Base-by-base conservation (phyloP, 208 protist species). In the Blastocrithidia nonstop region DNA sequence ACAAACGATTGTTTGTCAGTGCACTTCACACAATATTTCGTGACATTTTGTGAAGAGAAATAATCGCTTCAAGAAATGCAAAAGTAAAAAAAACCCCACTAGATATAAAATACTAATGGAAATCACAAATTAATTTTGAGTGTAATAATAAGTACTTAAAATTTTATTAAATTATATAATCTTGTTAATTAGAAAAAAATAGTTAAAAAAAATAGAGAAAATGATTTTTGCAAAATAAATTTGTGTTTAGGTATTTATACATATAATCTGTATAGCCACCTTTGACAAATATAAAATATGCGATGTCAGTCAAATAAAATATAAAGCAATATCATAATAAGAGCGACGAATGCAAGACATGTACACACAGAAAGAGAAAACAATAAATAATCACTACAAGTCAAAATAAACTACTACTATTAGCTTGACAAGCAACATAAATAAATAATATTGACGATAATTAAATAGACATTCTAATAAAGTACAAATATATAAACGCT, bases 121-220 rank as follows among this genome's bases (percentile, higher is more conserved):
- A n/a, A n/a, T n/a, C n/a, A n/a, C n/a, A n/a, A n/a, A n/a, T n/a
- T n/a, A n/a, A n/a, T n/a, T n/a, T n/a, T n/a, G n/a, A n/a, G n/a
- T n/a, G n/a, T n/a, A n/a, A n/a, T n/a, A n/a, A 52, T 41, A 39
- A 23, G 39, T 13, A 50, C 25, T 6, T 24, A 32, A 52, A 25
- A 4, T 6, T 27, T 45, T 22, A n/a, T 22, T 13, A 6, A 36
- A 8, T 4, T 19, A 26, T 33, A 16, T 13, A 22, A 19, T 13
- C n/a, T 6, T 9, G 26, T 20, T 17, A 15, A 25, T 2, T 13
- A 25, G 6, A 40, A 24, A 45, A n/a, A 38, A 22, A 40, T 16
- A 45, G 36, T 24, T 15, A 23, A 21, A 24, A 7, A 16, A 6
- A 45, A 33, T 24, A 29, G 26, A 24, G 41, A 54, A 23, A 0